These are phyloP conservation scores for Penicillium sp. DNA, from an alignment of 2,329 filamentous ascomycete species.

Conservation along the genomic window DNA sequence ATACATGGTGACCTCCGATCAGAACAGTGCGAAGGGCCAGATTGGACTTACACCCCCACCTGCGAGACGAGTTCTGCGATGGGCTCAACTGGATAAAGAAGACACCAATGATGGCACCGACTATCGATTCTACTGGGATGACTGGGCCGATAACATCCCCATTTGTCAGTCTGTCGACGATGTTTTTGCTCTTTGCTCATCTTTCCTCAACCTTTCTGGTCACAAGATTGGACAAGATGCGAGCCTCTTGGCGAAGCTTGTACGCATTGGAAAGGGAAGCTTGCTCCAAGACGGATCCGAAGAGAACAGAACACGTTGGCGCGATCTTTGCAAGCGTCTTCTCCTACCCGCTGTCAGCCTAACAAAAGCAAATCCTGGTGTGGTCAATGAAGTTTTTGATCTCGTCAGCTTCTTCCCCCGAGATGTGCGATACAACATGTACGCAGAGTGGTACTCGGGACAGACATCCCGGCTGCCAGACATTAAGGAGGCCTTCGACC, in stretches of 20 bases:
- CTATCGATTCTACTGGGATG: constrained; percentile 95
- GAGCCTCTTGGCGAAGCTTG: constrained; percentile 73
- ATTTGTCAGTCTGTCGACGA: constrained; percentile 89
- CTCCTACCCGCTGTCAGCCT: constrained; percentile 87
- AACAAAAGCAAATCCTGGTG: constrained; percentile 77
- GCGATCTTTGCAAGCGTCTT: constrained; percentile 76
- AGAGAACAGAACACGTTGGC: constrained; percentile 74
- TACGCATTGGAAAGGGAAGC: constrained; percentile 79
- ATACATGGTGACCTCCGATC: constrained; percentile 59
- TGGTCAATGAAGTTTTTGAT: constrained; percentile 83
- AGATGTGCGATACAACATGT: constrained; percentile 78
- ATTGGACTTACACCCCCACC: constrained; percentile 61
- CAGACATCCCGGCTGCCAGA: constrained; percentile 73
- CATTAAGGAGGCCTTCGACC: constrained; percentile 74
- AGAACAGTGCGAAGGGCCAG: constrained; percentile 67
- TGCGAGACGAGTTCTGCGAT: constrained; percentile 69
- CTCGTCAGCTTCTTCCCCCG: constrained; percentile 77
- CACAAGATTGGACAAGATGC: constrained; percentile 86
- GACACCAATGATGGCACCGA: constrained; percentile 72
- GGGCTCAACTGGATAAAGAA: constrained; percentile 77
- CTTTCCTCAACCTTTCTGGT: constrained; percentile 80
- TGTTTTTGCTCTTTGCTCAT: constrained; percentile 80
- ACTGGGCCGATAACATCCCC: constrained; percentile 92
- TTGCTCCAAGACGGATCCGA: constrained; percentile 68
- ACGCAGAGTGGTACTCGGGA: constrained; percentile 88